phyloP scores from a whole-genome alignment of 768 basidiomycete species.

The Flagelloscypha sp. region DNA sequence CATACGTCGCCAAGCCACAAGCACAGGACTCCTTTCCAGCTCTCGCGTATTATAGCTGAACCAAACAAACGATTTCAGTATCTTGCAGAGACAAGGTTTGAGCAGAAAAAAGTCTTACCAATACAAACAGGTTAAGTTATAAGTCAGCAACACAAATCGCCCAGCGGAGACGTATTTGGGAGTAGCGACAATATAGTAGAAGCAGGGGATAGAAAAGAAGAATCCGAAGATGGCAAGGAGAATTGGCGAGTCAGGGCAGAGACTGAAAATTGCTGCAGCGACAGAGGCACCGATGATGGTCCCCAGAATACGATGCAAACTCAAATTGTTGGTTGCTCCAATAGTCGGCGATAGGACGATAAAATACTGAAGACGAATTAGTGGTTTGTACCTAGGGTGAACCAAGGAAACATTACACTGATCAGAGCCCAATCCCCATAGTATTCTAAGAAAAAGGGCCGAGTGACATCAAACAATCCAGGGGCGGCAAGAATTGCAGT shows the following conservation, averaged over 20 bases:
- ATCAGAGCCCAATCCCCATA: conserved; percentile 96
- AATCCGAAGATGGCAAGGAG: conserved; percentile 80
- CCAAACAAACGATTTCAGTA: background rate
- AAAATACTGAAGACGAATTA: conserved; percentile 49
- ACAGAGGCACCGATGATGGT: conserved; percentile 76
- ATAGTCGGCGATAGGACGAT: conserved; percentile 90
- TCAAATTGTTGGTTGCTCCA: conserved; percentile 83
- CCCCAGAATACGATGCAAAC: conserved; percentile 74
- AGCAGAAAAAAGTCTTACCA: conserved; percentile 32
- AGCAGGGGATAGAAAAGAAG: conserved; percentile 88
- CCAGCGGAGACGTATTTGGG: conserved; percentile 70
- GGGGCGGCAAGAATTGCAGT: conserved; percentile 78
- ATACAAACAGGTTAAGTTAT: conserved; percentile 79
- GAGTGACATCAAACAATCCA: conserved; percentile 75
- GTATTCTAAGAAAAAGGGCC: conserved; percentile 72
- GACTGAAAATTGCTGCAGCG: conserved; percentile 62
- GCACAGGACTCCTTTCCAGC: conserved; percentile 47
- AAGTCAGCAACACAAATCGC: conserved; percentile 77
- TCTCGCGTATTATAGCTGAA: conserved; percentile 74
- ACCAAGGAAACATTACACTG: too few relatives aligned
- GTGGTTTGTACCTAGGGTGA: conserved; percentile 4
- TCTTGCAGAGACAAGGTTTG: background rate
- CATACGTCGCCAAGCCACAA: conserved; percentile 72
- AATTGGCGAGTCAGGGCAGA: conserved; percentile 69
- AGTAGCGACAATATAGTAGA: conserved; percentile 77